Base-by-base conservation (phyloP, 169 alveolate genomes). In the Plasmodium coatneyi region DNA sequence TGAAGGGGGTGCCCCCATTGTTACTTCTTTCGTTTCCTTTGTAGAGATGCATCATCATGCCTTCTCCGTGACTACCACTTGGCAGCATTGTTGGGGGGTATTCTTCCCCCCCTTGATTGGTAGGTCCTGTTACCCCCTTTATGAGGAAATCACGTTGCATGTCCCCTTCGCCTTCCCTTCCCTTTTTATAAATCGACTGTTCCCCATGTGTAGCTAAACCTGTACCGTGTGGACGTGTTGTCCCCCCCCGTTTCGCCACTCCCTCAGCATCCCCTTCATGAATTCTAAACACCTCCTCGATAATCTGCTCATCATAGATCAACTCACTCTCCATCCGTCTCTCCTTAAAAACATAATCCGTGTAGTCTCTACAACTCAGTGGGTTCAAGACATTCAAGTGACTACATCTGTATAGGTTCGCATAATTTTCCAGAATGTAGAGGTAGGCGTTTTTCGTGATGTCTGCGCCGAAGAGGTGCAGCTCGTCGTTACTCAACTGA, bases 391-490 rank as follows among this genome's bases (percentile, higher is more conserved):
- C 43, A 41, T 89, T 41, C 34, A 79, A 52, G 49, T 78, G 49
- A 5, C 12, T 89, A 28, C 80, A 80, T 22, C 66, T 80, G 34
- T 30, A 30, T 41, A 89, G 41, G 25, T 89, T 36, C 14, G 46
- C 71, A 70, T 89, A 89, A 30, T 54, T 89, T 43, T 79, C 56
- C 4, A 89, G 54, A 76, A 89, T 89, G 28, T 32, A 89, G 12
- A 89, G 71, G 36, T 89, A 89, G 7, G 54, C 28, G 12, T 78
- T 78, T 14, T 89, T 89, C 52, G 76, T 60, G 34, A 89, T 89
- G 41, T 89, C 71, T 79, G 72, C 46, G 9, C 94, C 94, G 82
- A 60, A 89, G 30, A 89, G 71, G 71, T 78, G 7, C 30, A 89
- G 9, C 32, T 89, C 94, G 34, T 80, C 56, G 71, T 80, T 16